phyloP scores from a whole-genome alignment of 108 stramenopile genomes.

The Phaeodactylum tricornutum region DNA sequence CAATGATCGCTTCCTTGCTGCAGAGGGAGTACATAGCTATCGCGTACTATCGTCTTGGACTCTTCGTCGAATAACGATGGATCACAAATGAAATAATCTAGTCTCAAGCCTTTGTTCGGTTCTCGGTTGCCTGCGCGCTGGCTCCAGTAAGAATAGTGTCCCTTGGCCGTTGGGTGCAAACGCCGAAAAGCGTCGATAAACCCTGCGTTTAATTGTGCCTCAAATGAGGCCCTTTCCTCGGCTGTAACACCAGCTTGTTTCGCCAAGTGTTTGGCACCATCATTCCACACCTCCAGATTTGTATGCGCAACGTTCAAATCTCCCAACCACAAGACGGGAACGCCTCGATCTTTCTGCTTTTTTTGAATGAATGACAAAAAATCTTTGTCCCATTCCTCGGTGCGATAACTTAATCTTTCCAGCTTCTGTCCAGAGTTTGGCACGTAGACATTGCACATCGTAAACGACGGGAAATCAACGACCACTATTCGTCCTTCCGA shows the following conservation, averaged over 20 bases:
- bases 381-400: conserved; percentile 86
- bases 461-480: conserved; percentile 80
- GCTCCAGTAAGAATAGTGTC: conserved; percentile 89
- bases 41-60: conserved; percentile 51
- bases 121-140: conserved; percentile 75
- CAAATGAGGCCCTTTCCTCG: conserved; percentile 80
- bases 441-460: conserved; percentile 88
- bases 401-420: conserved; percentile 88
- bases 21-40: conserved; percentile 72
- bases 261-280: conserved; percentile 83
- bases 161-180: conserved; percentile 67
- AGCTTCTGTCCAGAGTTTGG: conserved; percentile 97
- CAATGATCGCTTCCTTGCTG: conserved; percentile 78
- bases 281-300: conserved; percentile 83
- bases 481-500: conserved; percentile 89
- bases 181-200: conserved; percentile 83
- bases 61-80: conserved; percentile 39
- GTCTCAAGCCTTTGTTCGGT: conserved; percentile 86
- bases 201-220: conserved; percentile 55
- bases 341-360: conserved; percentile 40
- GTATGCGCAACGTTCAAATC: conserved; percentile 90
- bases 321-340: conserved; percentile 85
- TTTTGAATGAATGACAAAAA: conserved; percentile 61
- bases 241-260: conserved; percentile 85
- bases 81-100: conserved; percentile 86